phyloP scores from a whole-genome alignment of 352 stramenopile genomes.

The Phytopythium cucurbitacearum region DNA sequence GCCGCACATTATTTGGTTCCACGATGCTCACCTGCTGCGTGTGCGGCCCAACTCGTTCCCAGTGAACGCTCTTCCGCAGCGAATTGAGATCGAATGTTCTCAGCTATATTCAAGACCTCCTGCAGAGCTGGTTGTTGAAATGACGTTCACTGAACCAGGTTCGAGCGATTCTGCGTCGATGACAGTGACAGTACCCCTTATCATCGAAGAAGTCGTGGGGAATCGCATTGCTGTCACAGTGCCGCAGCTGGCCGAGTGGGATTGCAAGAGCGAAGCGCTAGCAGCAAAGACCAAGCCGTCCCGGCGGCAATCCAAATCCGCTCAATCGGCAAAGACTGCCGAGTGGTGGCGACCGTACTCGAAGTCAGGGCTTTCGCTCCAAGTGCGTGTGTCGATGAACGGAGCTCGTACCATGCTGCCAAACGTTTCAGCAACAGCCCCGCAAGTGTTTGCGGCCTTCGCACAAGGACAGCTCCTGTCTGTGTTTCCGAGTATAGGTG shows the following conservation, averaged over 20 bases:
- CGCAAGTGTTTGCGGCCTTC: conserved; percentile 22
- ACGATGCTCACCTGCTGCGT: conserved; percentile 33
- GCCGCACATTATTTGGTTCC: conserved; percentile 33
- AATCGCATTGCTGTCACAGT: conserved; percentile 31
- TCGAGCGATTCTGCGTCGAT: conserved; percentile 3
- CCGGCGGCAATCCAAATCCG: conserved; percentile 9
- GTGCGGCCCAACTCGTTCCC: conserved; percentile 56
- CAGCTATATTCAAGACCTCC: conserved; percentile 14
- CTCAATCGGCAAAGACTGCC: conserved; percentile 3
- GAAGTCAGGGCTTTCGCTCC: conserved; percentile 23
- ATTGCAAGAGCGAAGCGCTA: conserved; percentile 11
- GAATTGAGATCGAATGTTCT: conserved; percentile 32
- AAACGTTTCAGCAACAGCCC: conserved; percentile 6
- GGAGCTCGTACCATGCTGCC: conserved; percentile 26
- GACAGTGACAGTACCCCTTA: conserved; percentile 13
- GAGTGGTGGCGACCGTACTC: conserved; percentile 34
- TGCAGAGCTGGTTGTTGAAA: conserved; percentile 3
- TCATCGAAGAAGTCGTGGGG: conserved; percentile 15
- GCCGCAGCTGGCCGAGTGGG: conserved; percentile 37
- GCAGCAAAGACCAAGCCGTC: conserved; percentile 7
- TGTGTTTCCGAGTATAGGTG: conserved; percentile 32
- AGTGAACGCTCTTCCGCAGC: conserved; percentile 23
- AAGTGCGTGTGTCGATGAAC: conserved; percentile 53
- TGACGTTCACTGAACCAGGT: no score
- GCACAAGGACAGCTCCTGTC: conserved; percentile 24